Evolutionary conservation across 1,284 basidiomycete species (phyloP).

Genomic region (Irpex lacteus): DNA sequence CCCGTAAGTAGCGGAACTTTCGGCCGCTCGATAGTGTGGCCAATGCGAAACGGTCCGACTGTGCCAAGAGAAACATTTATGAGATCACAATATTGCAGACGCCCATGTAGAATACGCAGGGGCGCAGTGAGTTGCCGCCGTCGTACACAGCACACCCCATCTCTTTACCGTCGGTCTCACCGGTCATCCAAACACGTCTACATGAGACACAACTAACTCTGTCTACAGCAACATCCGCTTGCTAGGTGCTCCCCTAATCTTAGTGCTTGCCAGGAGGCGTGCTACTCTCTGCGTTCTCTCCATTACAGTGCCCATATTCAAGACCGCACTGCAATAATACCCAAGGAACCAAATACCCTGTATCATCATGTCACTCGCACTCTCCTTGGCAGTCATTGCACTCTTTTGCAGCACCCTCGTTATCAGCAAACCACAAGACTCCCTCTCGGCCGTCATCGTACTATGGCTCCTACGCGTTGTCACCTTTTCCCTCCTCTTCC

Average conservation of each 20-base stretch:
- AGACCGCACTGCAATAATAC: neutral
- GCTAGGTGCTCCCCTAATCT: neutral
- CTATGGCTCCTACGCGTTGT: slow-evolving; percentile 48
- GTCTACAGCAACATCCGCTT: neutral
- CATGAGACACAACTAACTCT: neutral
- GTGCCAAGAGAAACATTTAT: neutral
- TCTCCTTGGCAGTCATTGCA: slow-evolving; percentile 12
- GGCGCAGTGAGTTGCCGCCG: neutral
- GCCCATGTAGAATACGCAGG: neutral
- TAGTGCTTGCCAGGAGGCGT: neutral
- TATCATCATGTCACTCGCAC: neutral
- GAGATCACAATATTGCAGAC: neutral
- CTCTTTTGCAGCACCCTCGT: slow-evolving; percentile 26
- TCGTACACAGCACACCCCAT: neutral
- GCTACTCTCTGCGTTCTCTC: neutral
- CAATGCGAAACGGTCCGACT: neutral
- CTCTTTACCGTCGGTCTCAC: neutral
- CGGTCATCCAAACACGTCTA: neutral
- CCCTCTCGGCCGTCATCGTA: slow-evolving; percentile 39
- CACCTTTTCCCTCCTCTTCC: slow-evolving; percentile 53
- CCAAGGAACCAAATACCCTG: neutral
- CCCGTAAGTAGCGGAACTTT: neutral
- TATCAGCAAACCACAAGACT: slow-evolving; percentile 20
- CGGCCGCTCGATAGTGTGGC: neutral
- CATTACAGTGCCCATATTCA: no score